Conservation (phyloP, 2,329 filamentous ascomycete species). For the Alternaria angustiovoidea region DNA sequence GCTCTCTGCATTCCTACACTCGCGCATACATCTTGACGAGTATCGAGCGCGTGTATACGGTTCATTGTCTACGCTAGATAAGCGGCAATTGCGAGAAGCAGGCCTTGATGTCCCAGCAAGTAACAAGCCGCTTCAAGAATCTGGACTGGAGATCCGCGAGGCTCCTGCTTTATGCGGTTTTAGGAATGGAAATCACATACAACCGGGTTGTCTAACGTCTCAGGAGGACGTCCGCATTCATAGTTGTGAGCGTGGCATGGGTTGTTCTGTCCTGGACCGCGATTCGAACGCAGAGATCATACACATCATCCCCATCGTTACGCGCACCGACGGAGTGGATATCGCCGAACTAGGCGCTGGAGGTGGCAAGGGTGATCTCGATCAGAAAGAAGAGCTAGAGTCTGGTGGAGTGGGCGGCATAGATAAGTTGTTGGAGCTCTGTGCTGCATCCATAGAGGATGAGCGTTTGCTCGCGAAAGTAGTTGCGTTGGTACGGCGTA, state of each 20-base stretch:
- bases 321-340: constrained; percentile 68
- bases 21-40: constrained; percentile 80
- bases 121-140: constrained; percentile 33
- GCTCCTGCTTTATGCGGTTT: constrained; percentile 76
- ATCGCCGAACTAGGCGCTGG: constrained; percentile 79
- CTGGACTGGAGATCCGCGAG: constrained; percentile 60
- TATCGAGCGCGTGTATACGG: constrained; percentile 80
- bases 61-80: constrained; percentile 57
- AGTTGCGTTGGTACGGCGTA: constrained; percentile 43
- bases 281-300: constrained; percentile 64
- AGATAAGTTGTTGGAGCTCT: constrained; percentile 63
- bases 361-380: constrained; percentile 79
- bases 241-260: constrained; percentile 80
- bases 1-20: constrained; percentile 73
- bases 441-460: constrained; percentile 50
- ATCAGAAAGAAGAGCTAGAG: constrained; percentile 72
- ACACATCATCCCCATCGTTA: constrained; percentile 80
- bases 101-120: constrained; percentile 49
- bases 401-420: constrained; percentile 59
- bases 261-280: constrained; percentile 63
- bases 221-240: constrained; percentile 73
- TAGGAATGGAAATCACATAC: constrained; percentile 73
- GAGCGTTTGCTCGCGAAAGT: constrained; percentile 48
- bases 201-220: constrained; percentile 75
- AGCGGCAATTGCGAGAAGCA: constrained; percentile 34